A percentile compares a stretch with the other conserved stretches of the same genome.
Evolutionary conservation across 2,329 filamentous ascomycete genomes (phyloP).

Genomic region (Arachnopeziza araneosa): DNA sequence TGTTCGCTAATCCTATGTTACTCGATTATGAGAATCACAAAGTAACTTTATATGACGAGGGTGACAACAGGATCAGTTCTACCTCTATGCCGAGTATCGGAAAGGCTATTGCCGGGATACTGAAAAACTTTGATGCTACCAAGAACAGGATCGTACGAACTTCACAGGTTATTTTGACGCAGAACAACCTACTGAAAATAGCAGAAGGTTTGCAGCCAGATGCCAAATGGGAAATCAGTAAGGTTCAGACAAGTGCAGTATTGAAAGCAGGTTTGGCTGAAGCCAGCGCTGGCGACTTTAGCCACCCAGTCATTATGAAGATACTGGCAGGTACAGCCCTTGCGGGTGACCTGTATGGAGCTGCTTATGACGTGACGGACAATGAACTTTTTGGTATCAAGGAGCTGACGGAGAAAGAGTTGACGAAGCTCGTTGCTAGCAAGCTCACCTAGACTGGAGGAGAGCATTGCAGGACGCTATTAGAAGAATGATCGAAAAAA

Average conservation of each 20-base stretch:
- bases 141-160: conserved; percentile 15
- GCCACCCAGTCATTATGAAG: conserved; percentile 26
- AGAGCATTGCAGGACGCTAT: no score
- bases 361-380: conserved; percentile 35
- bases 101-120: conserved; percentile 30
- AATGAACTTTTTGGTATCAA: conserved; percentile 61
- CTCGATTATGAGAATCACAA: conserved; percentile 38
- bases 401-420: conserved; percentile 52
- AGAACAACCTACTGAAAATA: conserved; percentile 15
- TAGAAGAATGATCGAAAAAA: no score
- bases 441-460: conserved; percentile 4
- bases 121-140: conserved; percentile 31
- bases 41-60: conserved; percentile 42
- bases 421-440: conserved; percentile 26
- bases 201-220: conserved; percentile 16
- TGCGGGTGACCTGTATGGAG: conserved; percentile 30
- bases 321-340: conserved; percentile 31
- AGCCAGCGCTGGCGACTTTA: conserved; percentile 20
- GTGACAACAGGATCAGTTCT: conserved; percentile 33
- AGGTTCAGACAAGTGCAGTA: conserved; percentile 8
- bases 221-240: conserved; percentile 20
- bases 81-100: conserved; percentile 30
- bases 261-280: conserved; percentile 13
- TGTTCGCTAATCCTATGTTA: conserved; percentile 35
- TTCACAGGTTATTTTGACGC: conserved; percentile 17